Evolutionary conservation across 2,329 filamentous ascomycete species (phyloP).

Genomic region (Fonsecaea pedrosoi): DNA sequence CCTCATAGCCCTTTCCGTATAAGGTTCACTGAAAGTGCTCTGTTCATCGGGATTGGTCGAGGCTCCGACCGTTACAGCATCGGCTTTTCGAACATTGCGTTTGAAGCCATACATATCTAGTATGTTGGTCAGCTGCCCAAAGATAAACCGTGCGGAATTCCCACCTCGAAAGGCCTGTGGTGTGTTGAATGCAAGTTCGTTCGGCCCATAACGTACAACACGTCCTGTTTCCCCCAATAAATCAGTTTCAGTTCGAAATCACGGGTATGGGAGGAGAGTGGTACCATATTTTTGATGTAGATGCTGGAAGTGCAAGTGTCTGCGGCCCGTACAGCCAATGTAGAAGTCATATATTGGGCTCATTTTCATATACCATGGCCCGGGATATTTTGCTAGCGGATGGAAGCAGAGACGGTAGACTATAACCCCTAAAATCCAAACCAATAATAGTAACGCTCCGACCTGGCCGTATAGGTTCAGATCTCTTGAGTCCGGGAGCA

Average conservation of each 20-base stretch:
- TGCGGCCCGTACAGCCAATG: conserved; percentile 30
- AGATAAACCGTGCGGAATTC: neutral
- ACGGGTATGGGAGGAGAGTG: no score
- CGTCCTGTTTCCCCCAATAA: conserved; percentile 2
- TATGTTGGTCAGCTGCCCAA: no score
- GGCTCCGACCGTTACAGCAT: conserved; percentile 36
- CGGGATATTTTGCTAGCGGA: conserved; percentile 5
- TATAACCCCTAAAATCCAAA: no score
- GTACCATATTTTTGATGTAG: conserved; percentile 46
- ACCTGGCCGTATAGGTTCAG: no score
- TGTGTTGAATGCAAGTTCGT: conserved; percentile 45
- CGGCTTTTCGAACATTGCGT: conserved; percentile 8
- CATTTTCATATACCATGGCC: conserved; percentile 11
- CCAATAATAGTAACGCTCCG: no score
- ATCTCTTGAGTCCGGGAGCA: no score
- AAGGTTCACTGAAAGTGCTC: conserved; percentile 8
- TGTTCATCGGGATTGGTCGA: conserved; percentile 4
- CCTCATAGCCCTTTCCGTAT: neutral
- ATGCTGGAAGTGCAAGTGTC: conserved; percentile 39
- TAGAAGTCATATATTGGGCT: conserved; percentile 7
- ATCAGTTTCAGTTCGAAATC: no score
- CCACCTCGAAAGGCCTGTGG: conserved; percentile 38
- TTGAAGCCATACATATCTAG: conserved; percentile 17
- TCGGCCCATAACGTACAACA: conserved; percentile 26
- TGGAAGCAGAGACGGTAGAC: conserved; percentile 21